A percentile compares a stretch with the other conserved stretches of the same genome.
phyloP scores from a whole-genome alignment of 176 grass and related monocot species.

The Carex pumila region DNA sequence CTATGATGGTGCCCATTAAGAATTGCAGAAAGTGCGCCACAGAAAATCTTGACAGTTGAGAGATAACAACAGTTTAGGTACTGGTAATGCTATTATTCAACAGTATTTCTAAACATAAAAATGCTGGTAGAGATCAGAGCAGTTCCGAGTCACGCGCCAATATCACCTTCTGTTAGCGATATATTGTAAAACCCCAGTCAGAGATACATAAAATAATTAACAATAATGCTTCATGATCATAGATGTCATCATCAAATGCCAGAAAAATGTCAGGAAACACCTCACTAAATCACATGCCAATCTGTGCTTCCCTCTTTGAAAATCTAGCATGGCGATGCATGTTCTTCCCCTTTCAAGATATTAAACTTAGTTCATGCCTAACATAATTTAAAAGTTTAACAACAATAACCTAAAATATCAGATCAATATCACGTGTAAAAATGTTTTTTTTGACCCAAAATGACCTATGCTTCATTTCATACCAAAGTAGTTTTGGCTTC shows the following conservation, averaged over 20 bases:
- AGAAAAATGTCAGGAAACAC: constrained; percentile 15
- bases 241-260: constrained; percentile 4
- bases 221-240: neutral
- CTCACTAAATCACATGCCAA: constrained; percentile 19
- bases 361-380: neutral
- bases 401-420: neutral
- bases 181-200: neutral
- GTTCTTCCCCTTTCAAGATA: neutral
- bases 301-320: neutral
- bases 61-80: neutral
- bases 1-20: too few species aligned
- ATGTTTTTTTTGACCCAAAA: neutral
- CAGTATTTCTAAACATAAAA: neutral
- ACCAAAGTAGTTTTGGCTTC: too few species aligned
- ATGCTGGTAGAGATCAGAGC: neutral
- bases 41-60: neutral
- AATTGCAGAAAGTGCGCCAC: neutral
- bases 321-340: constrained; percentile 13
- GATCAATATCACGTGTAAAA: neutral
- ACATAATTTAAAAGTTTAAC: neutral
- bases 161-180: neutral
- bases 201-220: constrained; percentile 2
- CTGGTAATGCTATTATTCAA: neutral
- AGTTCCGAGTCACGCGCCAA: neutral
- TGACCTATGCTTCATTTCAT: neutral